Evolutionary conservation across 148 eudicot species (phyloP), one percentile per base, ranked within the genome.

Genomic region (Beta vulgaris): DNA sequence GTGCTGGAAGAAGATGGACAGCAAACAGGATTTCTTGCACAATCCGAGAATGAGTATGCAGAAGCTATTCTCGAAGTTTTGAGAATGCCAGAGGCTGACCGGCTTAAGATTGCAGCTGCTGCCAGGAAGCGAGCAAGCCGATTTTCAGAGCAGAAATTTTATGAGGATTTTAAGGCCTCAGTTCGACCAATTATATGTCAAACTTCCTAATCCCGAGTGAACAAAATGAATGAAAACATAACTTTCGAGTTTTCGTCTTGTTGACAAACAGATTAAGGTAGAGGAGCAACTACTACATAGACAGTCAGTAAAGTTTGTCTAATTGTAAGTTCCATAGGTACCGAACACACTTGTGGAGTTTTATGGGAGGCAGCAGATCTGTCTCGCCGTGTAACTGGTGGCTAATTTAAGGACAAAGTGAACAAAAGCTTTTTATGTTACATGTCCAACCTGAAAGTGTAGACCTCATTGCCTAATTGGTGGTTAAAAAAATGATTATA

Each of bases 121-220:
- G 98, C 98, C 23, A 93, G 98, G 76, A 87, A 82, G 75, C 89
- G 98, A 58, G 97, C 98, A 40, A 64, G 77, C 32, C 79, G 82
- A 79, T 93, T 93, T 79, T 93, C 95, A 23, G 95, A 87, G 81
- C 86, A 90, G 76, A 88, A 80, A 71, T 95, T 95, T 77, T 92
- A 86, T 61, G 91, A 91, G 58, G 94, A 92, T 80, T 87, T 89
- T 42, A 92, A 90, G 76, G 84, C 87, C 42, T 84, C 91, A 1
- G 28, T 91, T 54, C 80, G 74, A 34, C 91, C 91, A 13, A 64
- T 95, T 82, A 35, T 92, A 8, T 63, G 77, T 69, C 64, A 73
- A 61, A 69, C 81, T 77, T 78, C 63, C 16, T 76, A 25, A 64
- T 78, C 63, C 16, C 68, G 31, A 64, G 5, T 65, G 59, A 48